Conservation (phyloP, 192 early-diverging fungal genomes). For the Thoreauomyces humboldtii region DNA sequence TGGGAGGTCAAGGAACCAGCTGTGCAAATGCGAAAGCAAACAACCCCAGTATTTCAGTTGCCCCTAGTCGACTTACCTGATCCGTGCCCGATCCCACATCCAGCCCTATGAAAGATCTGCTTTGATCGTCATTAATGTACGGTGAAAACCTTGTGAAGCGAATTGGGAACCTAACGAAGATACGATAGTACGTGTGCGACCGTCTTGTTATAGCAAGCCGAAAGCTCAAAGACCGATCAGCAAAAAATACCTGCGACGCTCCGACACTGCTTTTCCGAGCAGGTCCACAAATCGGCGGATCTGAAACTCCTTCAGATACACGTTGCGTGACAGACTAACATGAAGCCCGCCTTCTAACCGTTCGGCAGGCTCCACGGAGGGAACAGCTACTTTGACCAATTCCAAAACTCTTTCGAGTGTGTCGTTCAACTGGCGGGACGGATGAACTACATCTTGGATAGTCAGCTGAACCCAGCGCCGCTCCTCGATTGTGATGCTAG, state of each 20-base stretch:
- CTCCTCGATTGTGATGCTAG: not conserved
- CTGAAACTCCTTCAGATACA: conserved; percentile 51
- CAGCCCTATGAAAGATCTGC: conserved; percentile 43
- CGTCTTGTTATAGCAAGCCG: no score
- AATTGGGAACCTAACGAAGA: not conserved
- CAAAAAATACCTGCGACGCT: not conserved
- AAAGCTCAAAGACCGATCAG: no score
- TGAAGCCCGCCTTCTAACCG: conserved; percentile 26
- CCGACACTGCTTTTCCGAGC: conserved; percentile 20
- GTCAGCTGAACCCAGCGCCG: not conserved
- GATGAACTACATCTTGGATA: no score
- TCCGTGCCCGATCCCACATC: conserved; percentile 31
- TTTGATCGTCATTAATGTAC: conserved; percentile 46
- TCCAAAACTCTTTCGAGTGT: not conserved
- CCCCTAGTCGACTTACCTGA: no score
- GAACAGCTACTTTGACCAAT: not conserved
- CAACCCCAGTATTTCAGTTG: no score
- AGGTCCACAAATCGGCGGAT: conserved; percentile 35
- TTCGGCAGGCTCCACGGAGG: not conserved
- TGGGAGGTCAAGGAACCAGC: no score
- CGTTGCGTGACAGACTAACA: conserved; percentile 43
- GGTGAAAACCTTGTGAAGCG: not conserved
- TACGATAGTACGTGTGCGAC: no score
- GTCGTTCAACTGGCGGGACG: not conserved
- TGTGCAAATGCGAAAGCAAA: no score